These are phyloP conservation scores for Pseudoturritis turrita DNA, from an alignment of 345 rosid genomes.

Conservation along the genomic window DNA sequence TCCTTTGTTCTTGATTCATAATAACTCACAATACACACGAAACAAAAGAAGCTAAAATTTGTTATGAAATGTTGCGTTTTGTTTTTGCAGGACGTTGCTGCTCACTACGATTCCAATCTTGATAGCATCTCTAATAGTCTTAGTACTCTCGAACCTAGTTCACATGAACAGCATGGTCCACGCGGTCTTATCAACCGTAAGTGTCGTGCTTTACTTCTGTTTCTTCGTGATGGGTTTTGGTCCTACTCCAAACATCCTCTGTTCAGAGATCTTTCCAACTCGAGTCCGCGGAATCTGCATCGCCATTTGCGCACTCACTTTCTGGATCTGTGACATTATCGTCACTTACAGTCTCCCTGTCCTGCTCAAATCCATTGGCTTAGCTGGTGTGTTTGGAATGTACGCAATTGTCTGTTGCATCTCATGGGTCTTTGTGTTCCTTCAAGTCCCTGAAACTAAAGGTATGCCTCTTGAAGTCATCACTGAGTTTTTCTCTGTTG, in stretches of 20 bases:
- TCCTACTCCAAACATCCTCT: constrained; percentile 89
- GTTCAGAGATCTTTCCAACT: constrained; percentile 95
- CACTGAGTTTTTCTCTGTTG: constrained; percentile 79
- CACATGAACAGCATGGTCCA: constrained; percentile 47
- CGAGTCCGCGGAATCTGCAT: constrained; percentile 89
- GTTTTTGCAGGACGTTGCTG: constrained; percentile 69
- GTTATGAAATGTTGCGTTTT: not conserved
- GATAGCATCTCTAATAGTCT: constrained; percentile 52
- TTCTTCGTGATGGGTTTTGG: constrained; percentile 98
- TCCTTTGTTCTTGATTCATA: not conserved
- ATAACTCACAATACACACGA: not conserved
- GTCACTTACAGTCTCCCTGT: constrained; percentile 85
- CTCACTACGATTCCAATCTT: constrained; percentile 73
- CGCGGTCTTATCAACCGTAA: constrained; percentile 63
- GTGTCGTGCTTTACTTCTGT: constrained; percentile 75
- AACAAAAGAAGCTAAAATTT: not conserved
- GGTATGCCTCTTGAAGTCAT: constrained; percentile 99
- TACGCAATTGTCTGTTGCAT: constrained; percentile 67
- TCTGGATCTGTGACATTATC: constrained; percentile 75
- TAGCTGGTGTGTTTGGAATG: constrained; percentile 81
- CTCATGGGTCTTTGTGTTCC: constrained; percentile 65
- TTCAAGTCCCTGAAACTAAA: constrained; percentile 89
- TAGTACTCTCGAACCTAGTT: constrained; percentile 56
- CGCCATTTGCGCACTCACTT: constrained; percentile 79
- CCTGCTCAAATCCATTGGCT: constrained; percentile 71